These are phyloP conservation scores for Auriscalpium vulgare DNA, from an alignment of 768 basidiomycete genomes.

Conservation along the genomic window DNA sequence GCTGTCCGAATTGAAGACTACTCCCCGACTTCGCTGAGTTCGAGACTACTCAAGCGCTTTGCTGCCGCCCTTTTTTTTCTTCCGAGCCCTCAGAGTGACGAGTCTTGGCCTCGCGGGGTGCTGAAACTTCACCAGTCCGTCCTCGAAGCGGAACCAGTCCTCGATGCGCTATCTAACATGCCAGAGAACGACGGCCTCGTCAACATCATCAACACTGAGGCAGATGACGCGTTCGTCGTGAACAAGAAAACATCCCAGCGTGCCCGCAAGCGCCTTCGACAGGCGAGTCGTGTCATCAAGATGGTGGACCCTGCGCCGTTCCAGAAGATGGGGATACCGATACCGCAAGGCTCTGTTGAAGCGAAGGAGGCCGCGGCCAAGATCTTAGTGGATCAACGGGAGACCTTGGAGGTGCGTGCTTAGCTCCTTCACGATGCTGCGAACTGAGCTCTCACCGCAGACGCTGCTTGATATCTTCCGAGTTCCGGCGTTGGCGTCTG, in stretches of 20 bases:
- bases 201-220: not conserved
- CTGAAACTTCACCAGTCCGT: not conserved
- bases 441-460: not conserved
- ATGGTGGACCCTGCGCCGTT: conserved; percentile 24
- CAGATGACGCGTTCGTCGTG: not conserved
- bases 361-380: conserved; percentile 11
- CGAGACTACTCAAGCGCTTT: not conserved
- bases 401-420: conserved; percentile 19
- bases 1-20: not conserved
- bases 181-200: not conserved
- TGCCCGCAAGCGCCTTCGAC: not conserved
- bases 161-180: not conserved
- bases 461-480: conserved; percentile 2
- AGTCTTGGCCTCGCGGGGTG: not conserved
- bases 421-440: not conserved
- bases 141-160: not conserved
- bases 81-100: not conserved
- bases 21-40: not conserved
- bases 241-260: not conserved
- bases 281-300: not conserved
- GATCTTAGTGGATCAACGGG: conserved; percentile 20
- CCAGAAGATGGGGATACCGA: conserved; percentile 16
- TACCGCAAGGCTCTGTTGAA: conserved; percentile 21
- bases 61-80: not conserved
- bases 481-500: not conserved